Base-by-base conservation (phyloP, 371 early-diverging fungal species). In the Phascolomyces articulosus region DNA sequence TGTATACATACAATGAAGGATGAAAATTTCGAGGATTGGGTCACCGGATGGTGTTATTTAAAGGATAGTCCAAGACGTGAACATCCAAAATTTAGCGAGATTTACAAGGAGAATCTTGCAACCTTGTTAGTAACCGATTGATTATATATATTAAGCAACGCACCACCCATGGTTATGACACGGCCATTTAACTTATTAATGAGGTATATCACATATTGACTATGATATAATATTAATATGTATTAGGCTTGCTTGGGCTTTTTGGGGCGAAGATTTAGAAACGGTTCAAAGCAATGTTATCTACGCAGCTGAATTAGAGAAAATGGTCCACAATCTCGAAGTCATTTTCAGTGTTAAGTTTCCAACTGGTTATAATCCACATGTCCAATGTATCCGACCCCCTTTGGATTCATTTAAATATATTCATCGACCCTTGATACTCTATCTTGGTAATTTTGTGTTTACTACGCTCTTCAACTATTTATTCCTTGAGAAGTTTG, bases 331-430 rank as follows among this genome's bases (percentile, higher is more conserved):
- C 15, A 47, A 55, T 0, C 56, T 85, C n/a, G 88, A 89, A 63
- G 44, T 62, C 15, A 51, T 63, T 13, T 80, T 75, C 48, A 49
- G 68, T 8, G 48, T 86, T 54, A 65, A 74, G 48, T 80, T 91
- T 56, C 63, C 79, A 15, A 53, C 74, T 6, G 89, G 89, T 7
- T 74, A 74, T 60, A 91, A 90, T 69, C 60, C 71, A 6, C 48
- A 77, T 0, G 63, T 88, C 28, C 63, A 74, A 23, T 85, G 87
- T 49, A 85, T 90, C 56, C 78, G 86, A 13, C 78, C 90, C 27
- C 81, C 77, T 21, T 73, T 87, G 38, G 90, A 91, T 56, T 84
- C 85, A 4, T 81, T 91, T 38, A 65, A 83, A 27, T 88, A 89
- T 8, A 67, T 79, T 20, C 86, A 87, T 58, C 85, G 89, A 13